Percentiles rank a stretch among this genome's conserved stretches.
Conservation (phyloP, 1,139 yeast species). For the Arxiozyma heterogenica region DNA sequence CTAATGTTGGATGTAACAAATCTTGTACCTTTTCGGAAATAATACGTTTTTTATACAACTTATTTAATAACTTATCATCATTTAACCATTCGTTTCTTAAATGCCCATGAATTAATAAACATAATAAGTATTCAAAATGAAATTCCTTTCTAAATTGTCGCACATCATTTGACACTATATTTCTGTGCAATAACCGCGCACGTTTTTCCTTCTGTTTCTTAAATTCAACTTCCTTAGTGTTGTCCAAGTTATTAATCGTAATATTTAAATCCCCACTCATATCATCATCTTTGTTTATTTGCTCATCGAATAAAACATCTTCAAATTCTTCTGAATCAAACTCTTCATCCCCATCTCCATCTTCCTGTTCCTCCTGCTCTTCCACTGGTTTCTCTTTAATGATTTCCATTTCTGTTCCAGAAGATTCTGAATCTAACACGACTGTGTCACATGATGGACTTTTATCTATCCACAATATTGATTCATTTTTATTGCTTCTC, state of each 20-base stretch:
- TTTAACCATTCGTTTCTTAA: slow-evolving; percentile 70
- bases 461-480: background rate
- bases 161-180: slow-evolving; percentile 46
- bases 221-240: slow-evolving; percentile 5
- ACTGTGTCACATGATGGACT: background rate
- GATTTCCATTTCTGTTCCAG: background rate
- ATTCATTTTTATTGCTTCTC: slow-evolving; percentile 7
- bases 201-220: background rate
- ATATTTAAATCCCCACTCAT: slow-evolving; percentile 20
- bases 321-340: slow-evolving; percentile 35
- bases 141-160: slow-evolving; percentile 40
- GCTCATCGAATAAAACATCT: slow-evolving; percentile 31
- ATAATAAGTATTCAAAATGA: slow-evolving; percentile 53
- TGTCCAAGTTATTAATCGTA: slow-evolving; percentile 13
- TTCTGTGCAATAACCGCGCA: slow-evolving; percentile 6
- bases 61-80: slow-evolving; percentile 36
- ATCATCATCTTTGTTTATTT: slow-evolving; percentile 8
- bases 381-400: slow-evolving; percentile 24
- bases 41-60: slow-evolving; percentile 32
- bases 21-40: slow-evolving; percentile 41
- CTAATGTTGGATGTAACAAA: slow-evolving; percentile 40
- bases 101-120: slow-evolving; percentile 57
- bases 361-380: slow-evolving; percentile 26
- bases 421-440: background rate
- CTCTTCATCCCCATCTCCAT: slow-evolving; percentile 28